Conservation (phyloP, 352 stramenopile genomes). For the Globisporangium abappressorium region DNA sequence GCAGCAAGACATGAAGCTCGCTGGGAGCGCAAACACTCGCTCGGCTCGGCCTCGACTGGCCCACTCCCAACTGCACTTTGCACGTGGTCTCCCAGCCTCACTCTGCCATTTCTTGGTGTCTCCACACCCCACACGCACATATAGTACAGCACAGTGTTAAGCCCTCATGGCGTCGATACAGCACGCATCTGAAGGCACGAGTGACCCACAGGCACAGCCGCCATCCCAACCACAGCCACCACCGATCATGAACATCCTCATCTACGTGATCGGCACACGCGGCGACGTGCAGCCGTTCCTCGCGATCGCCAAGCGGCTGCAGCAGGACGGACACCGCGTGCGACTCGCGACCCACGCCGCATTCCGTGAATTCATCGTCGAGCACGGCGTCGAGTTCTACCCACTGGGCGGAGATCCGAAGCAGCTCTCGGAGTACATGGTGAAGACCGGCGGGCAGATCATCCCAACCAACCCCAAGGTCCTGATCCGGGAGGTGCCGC, state of each 20-base stretch:
- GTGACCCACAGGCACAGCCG: too few relatives aligned
- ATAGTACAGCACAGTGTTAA: neutral
- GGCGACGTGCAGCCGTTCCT: constrained; percentile 89
- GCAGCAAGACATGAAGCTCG: neutral
- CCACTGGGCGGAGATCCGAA: constrained; percentile 72
- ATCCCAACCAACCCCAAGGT: constrained; percentile 66
- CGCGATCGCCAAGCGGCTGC: constrained; percentile 80
- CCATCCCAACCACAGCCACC: neutral
- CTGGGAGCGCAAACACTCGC: neutral
- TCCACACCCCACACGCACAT: neutral
- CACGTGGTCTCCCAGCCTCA: neutral
- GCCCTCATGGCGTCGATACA: neutral
- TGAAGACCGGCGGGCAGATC: constrained; percentile 79
- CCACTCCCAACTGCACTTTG: neutral
- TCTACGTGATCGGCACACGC: constrained; percentile 88
- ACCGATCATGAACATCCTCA: constrained; percentile 70
- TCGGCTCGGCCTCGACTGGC: neutral
- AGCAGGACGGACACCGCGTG: constrained; percentile 87
- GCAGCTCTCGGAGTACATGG: constrained; percentile 89
- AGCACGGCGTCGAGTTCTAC: constrained; percentile 77
- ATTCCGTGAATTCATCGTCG: constrained; percentile 82
- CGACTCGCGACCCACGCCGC: constrained; percentile 89
- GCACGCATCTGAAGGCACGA: neutral
- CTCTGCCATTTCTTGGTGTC: neutral
- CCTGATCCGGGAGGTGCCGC: constrained; percentile 64